Base-by-base conservation (phyloP, 2,329 filamentous ascomycete genomes). In the Cercospora beticola region DNA sequence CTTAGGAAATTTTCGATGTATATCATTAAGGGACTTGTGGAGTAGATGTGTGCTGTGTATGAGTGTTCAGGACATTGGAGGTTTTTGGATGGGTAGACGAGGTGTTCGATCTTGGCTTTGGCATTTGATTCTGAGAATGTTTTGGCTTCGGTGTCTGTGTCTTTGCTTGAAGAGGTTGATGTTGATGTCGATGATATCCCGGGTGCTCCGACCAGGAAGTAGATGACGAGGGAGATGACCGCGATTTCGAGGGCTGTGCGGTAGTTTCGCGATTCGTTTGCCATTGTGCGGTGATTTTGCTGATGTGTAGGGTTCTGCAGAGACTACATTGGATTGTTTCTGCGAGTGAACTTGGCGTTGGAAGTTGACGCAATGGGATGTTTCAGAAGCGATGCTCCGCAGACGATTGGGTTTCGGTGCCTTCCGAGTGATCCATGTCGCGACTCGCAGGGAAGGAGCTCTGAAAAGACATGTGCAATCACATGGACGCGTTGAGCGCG, bases 1-100 rank as follows among this genome's bases (percentile, higher is more conserved):
- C 67, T 68, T 16, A 73, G 56, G 40, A 74, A 72, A 14, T 61
- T 61, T 5, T 73, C 85, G 58, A 89, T 83, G 75, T 89, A 88
- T 16, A 89, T 80, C 6, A 89, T 80, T 69, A 89, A 76, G 2
- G 87, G 87, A 56, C 83, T 82, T 16, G 82, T 78, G 18, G 82
- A 84, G 62, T 88, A 80, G 5, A 89, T 78, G 72, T 86, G 83
- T 1, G 84, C 74, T 40, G 74, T 74, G 65, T 81, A 82, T 4
- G 69, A 68, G 74, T 83, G 80, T 40, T 74, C 70, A 6, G 71
- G 68, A 72, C 83, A 85, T 43, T 70, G 62, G 30, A 84, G 67
- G n/a, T 76, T 74, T 23, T 69, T 67, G 16, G 79, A 77, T 2
- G 82, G 82, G 58, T 82, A 76, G 4, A 82, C 79, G 33, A 85